These are phyloP conservation scores for Bruguiera sexangula DNA, from an alignment of 345 rosid genomes.

Conservation along the genomic window DNA sequence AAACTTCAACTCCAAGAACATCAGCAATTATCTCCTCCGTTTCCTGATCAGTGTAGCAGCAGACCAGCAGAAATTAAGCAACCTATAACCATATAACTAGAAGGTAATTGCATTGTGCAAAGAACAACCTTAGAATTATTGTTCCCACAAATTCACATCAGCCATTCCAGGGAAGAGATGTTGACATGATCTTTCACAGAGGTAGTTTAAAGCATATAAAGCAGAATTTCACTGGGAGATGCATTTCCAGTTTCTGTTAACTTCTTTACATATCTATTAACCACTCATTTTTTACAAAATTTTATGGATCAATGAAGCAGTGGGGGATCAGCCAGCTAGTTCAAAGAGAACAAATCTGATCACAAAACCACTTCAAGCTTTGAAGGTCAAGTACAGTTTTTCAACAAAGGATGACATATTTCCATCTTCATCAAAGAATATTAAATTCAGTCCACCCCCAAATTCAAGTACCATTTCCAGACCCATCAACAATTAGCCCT, in stretches of 20 bases:
- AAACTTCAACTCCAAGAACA: constrained; percentile 96
- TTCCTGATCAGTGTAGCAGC: constrained; percentile 37
- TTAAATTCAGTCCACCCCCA: not conserved
- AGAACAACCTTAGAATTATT: no score
- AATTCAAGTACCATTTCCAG: not conserved
- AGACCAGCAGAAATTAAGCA: not conserved
- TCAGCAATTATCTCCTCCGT: constrained; percentile 91
- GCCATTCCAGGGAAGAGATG: not conserved
- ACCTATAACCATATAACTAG: not conserved
- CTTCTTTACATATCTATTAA: no score
- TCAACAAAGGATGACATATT: no score
- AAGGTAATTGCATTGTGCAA: no score
- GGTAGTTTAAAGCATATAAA: not conserved
- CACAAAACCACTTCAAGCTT: no score
- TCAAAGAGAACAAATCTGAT: no score
- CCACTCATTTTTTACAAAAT: no score
- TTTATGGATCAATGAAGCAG: no score
- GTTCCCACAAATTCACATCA: no score
- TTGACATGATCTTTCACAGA: not conserved
- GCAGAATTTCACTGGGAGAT: not conserved
- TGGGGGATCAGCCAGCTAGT: no score
- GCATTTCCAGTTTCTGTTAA: no score
- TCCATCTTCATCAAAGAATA: not conserved
- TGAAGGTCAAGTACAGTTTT: no score
- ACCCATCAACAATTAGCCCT: not conserved